Percentiles rank a stretch among this genome's conserved stretches.
Evolutionary conservation across 2,329 filamentous ascomycete species (phyloP).

Genomic region (Penicillium sp.): DNA sequence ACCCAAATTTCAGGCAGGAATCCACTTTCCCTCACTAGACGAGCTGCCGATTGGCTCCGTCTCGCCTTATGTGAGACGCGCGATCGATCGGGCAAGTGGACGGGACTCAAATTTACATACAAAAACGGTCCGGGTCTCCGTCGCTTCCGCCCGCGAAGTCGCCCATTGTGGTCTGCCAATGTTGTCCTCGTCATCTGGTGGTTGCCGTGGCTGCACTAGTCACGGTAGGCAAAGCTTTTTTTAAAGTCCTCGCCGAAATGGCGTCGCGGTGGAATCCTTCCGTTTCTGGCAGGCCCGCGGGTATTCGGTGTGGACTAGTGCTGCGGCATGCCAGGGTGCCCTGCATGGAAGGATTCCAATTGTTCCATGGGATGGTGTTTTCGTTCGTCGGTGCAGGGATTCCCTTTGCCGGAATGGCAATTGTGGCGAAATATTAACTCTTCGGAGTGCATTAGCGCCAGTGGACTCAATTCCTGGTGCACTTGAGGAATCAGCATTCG

Average conservation of each 20-base stretch:
- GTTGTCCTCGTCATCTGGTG: neutral
- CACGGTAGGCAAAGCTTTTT: neutral
- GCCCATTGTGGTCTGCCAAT: neutral
- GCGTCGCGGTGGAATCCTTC: neutral
- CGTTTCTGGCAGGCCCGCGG: neutral
- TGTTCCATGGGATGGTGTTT: too few relatives aligned
- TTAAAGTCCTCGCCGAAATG: neutral
- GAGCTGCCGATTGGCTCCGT: neutral
- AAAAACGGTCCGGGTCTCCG: neutral
- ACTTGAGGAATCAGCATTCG: too few relatives aligned
- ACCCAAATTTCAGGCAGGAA: neutral
- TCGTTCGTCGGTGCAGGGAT: too few relatives aligned
- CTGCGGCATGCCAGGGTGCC: neutral
- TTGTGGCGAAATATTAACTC: neutral
- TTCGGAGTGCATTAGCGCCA: neutral
- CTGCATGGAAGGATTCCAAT: neutral
- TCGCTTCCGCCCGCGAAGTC: neutral
- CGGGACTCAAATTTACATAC: conserved; percentile 5
- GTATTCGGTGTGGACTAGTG: neutral
- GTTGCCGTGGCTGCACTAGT: neutral
- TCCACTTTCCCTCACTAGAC: neutral
- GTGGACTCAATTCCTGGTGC: too few relatives aligned
- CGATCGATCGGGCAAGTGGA: conserved; percentile 8
- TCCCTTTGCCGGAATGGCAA: neutral
- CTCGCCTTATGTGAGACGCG: conserved; percentile 5